These are phyloP conservation scores for Solanum phureja DNA, from an alignment of 257 asterid species.

Conservation along the genomic window DNA sequence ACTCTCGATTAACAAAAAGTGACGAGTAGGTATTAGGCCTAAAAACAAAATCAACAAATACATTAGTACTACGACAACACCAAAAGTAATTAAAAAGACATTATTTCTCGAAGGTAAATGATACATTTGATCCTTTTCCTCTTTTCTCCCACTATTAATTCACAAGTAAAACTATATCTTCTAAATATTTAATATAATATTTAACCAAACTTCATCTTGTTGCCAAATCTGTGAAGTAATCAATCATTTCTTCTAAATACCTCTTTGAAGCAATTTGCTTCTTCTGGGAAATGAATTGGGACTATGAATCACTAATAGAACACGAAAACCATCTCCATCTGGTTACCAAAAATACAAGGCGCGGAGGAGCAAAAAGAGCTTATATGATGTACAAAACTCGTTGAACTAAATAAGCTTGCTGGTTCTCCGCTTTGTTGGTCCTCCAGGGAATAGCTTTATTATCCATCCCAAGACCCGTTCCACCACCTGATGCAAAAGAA, in stretches of 20 bases:
- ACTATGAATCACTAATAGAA: slow-evolving; percentile 21
- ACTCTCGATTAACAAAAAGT: background rate
- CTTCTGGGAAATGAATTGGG: slow-evolving; percentile 27
- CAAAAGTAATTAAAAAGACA: background rate
- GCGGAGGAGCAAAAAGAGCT: slow-evolving; percentile 13
- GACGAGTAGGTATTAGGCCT: background rate
- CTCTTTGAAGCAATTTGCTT: background rate
- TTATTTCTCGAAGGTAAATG: background rate
- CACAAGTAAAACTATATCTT: background rate
- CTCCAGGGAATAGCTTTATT: slow-evolving; percentile 94
- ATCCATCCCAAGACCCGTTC: slow-evolving; percentile 97
- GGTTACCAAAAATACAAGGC: slow-evolving; percentile 22
- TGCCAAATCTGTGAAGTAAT: slow-evolving; percentile 3
- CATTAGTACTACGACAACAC: background rate
- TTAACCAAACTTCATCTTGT: background rate
- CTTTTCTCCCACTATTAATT: background rate
- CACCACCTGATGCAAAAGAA: slow-evolving; percentile 50
- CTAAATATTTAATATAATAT: background rate
- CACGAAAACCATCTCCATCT: slow-evolving; percentile 29
- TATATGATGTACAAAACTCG: background rate
- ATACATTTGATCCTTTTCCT: background rate
- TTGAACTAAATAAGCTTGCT: slow-evolving; percentile 56
- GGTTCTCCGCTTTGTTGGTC: slow-evolving; percentile 66
- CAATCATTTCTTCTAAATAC: slow-evolving; percentile 5
- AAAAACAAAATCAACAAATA: background rate